Base-by-base conservation (phyloP, 306 rosid genomes). In the cucumber (Cucumis sativus) region DNA sequence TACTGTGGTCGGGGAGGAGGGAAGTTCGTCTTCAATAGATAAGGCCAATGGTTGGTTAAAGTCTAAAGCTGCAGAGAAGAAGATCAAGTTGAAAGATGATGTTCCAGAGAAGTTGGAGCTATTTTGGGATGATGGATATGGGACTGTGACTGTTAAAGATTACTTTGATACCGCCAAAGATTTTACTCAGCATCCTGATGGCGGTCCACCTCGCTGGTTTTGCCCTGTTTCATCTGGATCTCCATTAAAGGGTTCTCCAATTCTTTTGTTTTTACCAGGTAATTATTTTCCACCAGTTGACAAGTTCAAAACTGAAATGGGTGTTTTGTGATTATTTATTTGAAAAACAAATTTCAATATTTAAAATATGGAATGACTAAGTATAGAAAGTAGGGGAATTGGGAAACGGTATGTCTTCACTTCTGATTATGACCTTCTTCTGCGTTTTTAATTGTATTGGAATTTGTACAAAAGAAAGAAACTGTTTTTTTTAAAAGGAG, bases 141-240 rank as follows among this genome's bases (percentile, higher is more conserved):
- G 98, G 6, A 82, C 83, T 84, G 84, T 71, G 77, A 92, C 87
- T 18, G 90, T 95, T 39, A 84, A 86, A 59, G 96, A 92, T 87
- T 95, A 89, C 84, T 89, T 95, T 51, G 78, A 14, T 76, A 88
- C 85, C 7, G 86, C 83, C 2, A 86, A 83, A 81, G 93, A 86
- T 14, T 60, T 90, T n/a, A 84, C 83, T 14, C 82, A 78, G 70
- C 79, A 82, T 73, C 77, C 72, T 74, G 91, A 89, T 78, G 96
- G 92, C 2, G 97, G 96, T 20, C 97, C 97, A 16, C 97, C 97
- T 3, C 81, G 97, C n/a, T 95, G 98, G 98, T 95, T 92, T 82
- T 85, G 88, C 81, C 97, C 97, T 5, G 52, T 89, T 84, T 80
- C 84, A 6, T 82, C 87, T 45, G 86, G 84, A 18, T 43, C 66